Conservation (phyloP, 1,284 basidiomycete species). For the Naganishia liquefaciens region DNA sequence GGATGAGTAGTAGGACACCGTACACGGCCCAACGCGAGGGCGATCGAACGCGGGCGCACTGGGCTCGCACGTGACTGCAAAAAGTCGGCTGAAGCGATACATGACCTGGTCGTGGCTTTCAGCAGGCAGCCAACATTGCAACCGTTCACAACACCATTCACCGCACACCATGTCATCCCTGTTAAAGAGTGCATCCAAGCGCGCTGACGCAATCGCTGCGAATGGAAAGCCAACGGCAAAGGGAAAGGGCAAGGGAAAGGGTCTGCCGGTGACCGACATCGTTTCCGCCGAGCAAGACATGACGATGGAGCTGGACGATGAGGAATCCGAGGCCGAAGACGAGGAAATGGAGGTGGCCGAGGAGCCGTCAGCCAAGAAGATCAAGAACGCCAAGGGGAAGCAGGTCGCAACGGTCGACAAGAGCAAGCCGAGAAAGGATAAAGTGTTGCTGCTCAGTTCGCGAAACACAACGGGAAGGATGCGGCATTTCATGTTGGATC, state of each 20-base stretch:
- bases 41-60: slow-evolving; percentile 21
- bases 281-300: slow-evolving; percentile 64
- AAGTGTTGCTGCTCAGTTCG: slow-evolving; percentile 86
- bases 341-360: slow-evolving; percentile 61
- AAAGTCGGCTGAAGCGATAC: slow-evolving; percentile 8
- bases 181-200: slow-evolving; percentile 35
- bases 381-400: slow-evolving; percentile 21
- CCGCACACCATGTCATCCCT: slow-evolving; percentile 32
- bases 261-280: slow-evolving; percentile 48
- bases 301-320: slow-evolving; percentile 77
- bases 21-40: neutral
- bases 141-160: neutral
- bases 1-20: neutral
- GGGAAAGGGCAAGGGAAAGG: slow-evolving; percentile 35
- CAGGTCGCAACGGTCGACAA: slow-evolving; percentile 8
- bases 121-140: neutral
- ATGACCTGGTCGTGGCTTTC: neutral
- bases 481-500: slow-evolving; percentile 94
- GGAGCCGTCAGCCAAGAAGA: slow-evolving; percentile 18
- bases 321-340: slow-evolving; percentile 51
- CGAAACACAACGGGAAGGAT: slow-evolving; percentile 94
- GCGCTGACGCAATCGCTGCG: slow-evolving; percentile 42
- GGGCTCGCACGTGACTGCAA: slow-evolving; percentile 19
- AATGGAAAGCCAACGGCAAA: slow-evolving; percentile 36
- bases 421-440: slow-evolving; percentile 58